Conservation (phyloP, 805 yeast genomes). For the Allodekkera sacchari region DNA sequence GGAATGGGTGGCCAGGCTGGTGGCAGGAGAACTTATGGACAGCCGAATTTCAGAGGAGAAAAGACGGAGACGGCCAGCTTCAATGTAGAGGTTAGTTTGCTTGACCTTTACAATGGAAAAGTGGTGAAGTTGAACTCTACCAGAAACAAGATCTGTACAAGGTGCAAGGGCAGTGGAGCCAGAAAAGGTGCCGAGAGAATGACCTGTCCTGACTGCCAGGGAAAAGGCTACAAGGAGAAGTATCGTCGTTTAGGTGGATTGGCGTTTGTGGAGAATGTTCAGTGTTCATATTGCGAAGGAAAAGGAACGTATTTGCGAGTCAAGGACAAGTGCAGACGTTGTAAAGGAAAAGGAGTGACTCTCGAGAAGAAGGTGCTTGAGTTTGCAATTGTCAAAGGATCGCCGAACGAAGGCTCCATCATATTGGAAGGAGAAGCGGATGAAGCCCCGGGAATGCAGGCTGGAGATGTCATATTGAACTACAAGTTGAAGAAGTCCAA, state of each 20-base stretch:
- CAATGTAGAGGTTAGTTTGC: conserved; percentile 55
- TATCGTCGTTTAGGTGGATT: conserved; percentile 68
- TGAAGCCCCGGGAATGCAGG: conserved; percentile 56
- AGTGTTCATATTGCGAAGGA: conserved; percentile 67
- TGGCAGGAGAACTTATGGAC: neutral
- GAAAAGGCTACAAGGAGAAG: conserved; percentile 55
- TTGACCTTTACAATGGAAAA: conserved; percentile 76
- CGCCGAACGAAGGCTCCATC: conserved; percentile 52
- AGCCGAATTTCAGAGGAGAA: conserved; percentile 4
- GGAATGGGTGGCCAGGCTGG: conserved; percentile 23
- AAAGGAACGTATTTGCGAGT: conserved; percentile 49
- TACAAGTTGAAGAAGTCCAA: conserved; percentile 42
- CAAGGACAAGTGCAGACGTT: conserved; percentile 71
- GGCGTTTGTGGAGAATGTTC: conserved; percentile 50
- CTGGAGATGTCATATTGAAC: conserved; percentile 73
- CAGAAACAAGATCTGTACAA: conserved; percentile 62
- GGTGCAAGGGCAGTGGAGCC: conserved; percentile 74
- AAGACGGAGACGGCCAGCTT: conserved; percentile 63
- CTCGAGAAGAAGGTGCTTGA: conserved; percentile 68
- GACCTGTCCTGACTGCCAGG: conserved; percentile 61
- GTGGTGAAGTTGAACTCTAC: conserved; percentile 64
- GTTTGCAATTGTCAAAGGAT: conserved; percentile 69
- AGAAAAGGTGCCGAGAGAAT: conserved; percentile 46
- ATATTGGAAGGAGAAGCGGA: conserved; percentile 67
- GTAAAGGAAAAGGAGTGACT: conserved; percentile 54